Evolutionary conservation across 352 stramenopile genomes (phyloP), one percentile per base, ranked within the genome.

Genomic region (Blastocystis sp.): DNA sequence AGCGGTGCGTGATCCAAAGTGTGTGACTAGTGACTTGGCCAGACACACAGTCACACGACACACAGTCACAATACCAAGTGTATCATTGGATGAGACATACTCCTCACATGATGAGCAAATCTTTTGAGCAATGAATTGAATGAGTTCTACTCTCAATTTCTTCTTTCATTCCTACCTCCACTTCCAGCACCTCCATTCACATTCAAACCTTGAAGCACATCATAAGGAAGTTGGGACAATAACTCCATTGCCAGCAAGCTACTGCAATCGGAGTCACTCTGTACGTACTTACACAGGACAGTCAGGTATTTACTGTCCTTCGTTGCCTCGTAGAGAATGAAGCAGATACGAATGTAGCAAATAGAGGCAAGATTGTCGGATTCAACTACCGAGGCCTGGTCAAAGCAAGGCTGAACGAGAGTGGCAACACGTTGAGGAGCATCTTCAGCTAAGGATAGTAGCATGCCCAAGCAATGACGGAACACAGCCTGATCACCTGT

Each of bases 381-480:
- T 9, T 19, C 27, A 39, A 78, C 59, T 7, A 56, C 21, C 39
- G 29, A 16, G 11, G 66, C 27, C 19, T 29, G 6, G 9, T 19
- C 19, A 19, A 78, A 14, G 19, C 21, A 24, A 16, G 35, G 7
- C 27, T 7, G 5, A n/a, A 78, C 21, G 7, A 78, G 66, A 6
- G 27, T 21, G 24, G 32, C 32, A 29, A 24, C 66, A 49, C 66
- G 66, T 2, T 39, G 0, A 39, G 66, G 66, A 29, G 29, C 9
- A 39, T 54, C 35, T 9, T 21, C 37, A 21, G 42, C 14, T 11
- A 78, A n/a, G 27, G 66, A 56, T 39, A 78, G 66, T 7, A 78
- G 9, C 66, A 78, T 78, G 66, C 66, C 66, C 27, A 78, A 49
- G 24, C 66, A 78, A 49, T 78, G 66, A 49, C 66, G 66, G 16